Evolutionary conservation across 1,139 yeast species (phyloP), one percentile per base, ranked within the genome.

Genomic region (Chernovozyma aurita): DNA sequence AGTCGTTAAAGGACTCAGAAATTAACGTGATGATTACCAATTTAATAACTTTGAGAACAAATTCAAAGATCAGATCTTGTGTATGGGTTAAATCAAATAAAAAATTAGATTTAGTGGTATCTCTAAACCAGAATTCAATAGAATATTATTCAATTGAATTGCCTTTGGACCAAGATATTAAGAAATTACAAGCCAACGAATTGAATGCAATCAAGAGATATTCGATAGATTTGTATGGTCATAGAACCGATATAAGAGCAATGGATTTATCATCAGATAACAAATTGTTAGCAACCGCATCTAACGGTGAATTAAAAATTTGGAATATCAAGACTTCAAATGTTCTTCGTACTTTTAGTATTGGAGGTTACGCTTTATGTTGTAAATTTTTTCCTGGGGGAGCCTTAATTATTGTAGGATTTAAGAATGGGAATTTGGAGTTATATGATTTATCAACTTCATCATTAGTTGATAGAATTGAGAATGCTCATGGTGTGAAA

Each of bases 341-440:
- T 42, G 94, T 95, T 45, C 72, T 92, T 38, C 73, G 98, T 51
- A 84, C 95, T 0, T 84, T 92, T 53, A 49, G 44, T 11, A 53
- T 67, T 35, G 78, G 95, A 48, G 97, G 97, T 2, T 88, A 90
- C 54, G 87, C 95, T 1, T 68, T 92, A 35, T 76, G 90, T 44
- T 74, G 87, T 42, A 76, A 79, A 49, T 88, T 94, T 50, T 66
- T 94, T 39, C 97, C 97, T 0, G 97, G 97, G 45, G 96, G 95
- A 37, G 72, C 90, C 1, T 67, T 92, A 43, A 79, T 90, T 27
- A 86, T 85, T 13, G 78, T 86, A n/a, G 97, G 97, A 29, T 88
- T 92, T 39, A 88, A 90, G 56, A 77, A 78, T 44, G 99, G 99
- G 35, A 79, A 78, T 40, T 61, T 92, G 41, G 94, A 86, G 52